A percentile compares a stretch with the other conserved stretches of the same genome.
Conservation (phyloP, 257 asterid species). For the Knoxia roxburghii region DNA sequence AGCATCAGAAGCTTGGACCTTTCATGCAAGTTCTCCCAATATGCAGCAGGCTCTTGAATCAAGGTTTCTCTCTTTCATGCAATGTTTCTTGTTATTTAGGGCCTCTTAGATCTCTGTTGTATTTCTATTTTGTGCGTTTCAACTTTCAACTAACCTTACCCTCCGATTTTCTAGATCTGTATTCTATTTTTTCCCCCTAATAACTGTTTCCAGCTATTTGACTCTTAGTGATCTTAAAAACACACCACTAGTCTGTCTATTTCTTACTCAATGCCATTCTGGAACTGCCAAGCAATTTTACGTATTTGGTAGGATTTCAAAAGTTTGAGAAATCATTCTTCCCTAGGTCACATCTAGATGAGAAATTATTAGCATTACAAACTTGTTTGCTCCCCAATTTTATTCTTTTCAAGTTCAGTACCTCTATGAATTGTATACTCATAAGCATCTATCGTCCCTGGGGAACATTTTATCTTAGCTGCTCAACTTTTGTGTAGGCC, state of each 20-base stretch:
- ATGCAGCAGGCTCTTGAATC: constrained; percentile 85
- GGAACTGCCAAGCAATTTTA: too few species aligned
- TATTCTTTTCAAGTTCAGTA: too few species aligned
- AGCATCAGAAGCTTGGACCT: constrained; percentile 95
- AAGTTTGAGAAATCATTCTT: too few species aligned
- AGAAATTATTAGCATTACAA: too few species aligned
- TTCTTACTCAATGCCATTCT: too few species aligned
- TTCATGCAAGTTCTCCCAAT: constrained; percentile 92
- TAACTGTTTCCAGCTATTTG: neutral
- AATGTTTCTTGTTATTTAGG: neutral
- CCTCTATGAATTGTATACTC: too few species aligned
- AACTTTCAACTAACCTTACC: too few species aligned
- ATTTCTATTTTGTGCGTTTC: constrained; percentile 10
- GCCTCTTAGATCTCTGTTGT: constrained; percentile 37
- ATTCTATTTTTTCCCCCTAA: neutral
- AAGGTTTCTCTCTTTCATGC: constrained; percentile 42
- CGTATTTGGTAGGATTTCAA: too few species aligned
- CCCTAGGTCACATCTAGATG: too few species aligned
- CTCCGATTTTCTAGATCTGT: constrained; percentile 7
- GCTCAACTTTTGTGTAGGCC: neutral
- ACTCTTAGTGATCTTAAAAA: too few species aligned
- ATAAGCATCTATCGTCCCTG: neutral
- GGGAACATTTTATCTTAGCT: neutral
- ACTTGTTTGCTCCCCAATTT: too few species aligned
- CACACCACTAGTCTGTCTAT: too few species aligned